Base-by-base conservation (phyloP, 2,329 filamentous ascomycete genomes). In the Dothidotthia symphoricarpi region DNA sequence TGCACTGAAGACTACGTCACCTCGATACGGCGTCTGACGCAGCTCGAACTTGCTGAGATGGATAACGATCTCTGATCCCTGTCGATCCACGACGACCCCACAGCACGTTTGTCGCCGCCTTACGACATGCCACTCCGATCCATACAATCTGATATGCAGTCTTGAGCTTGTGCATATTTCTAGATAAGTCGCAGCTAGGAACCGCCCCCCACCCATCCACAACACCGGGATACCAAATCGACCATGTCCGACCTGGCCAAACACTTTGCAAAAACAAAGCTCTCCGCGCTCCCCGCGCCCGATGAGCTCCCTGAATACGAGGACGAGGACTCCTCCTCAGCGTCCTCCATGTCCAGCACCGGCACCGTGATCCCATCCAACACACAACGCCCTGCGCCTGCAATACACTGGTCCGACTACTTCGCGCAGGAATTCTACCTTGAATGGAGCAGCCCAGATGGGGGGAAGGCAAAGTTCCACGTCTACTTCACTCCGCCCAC, bases 341-440 rank as follows among this genome's bases (percentile, higher is more conserved):
- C 86, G 11, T 95, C 86, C 0, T 95, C 89, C n/a, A 83, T 88
- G 25, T 95, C 90, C 3, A 96, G 90, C 1, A 88, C 89, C 3
- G 89, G 90, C 16, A 97, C 91, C n/a, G 78, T 97, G 45, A 84
- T 88, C 47, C 88, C 90, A 1, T 86, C 86, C 4, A 79, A 81
- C 6, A 84, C 79, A 51, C 80, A 83, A 53, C 83, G 83, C 46
- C 72, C 67, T 19, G 57, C 77, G 33, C 74, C 78, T 36, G 75
- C 79, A 22, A 78, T 85, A 30, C 81, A 83, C 39, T 98, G 93
- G 93, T 88, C 87, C 16, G 81, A 86, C 25, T 97, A 89, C 71
- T 97, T 96, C 69, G 81, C 88, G 49, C 83, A 89, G 55, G 91
- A 97, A 64, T 75, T 97, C 39, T 88, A 81, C 57, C 75, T 97